A percentile compares a stretch with the other conserved stretches of the same genome.
These are phyloP conservation scores for Lipomyces oligophaga DNA, from an alignment of 805 yeast genomes.

Conservation along the genomic window DNA sequence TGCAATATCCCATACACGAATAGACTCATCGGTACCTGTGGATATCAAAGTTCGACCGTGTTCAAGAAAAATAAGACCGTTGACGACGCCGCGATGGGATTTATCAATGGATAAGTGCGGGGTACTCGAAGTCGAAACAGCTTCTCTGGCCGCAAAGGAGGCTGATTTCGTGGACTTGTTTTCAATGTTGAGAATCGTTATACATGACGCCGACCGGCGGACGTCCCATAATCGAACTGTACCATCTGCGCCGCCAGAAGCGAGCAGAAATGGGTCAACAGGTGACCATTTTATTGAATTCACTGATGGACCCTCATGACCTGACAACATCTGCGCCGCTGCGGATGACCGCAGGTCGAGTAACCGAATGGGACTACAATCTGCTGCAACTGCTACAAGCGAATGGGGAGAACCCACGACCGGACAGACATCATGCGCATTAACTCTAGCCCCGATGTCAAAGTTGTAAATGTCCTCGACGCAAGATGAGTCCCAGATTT, in stretches of 20 bases:
- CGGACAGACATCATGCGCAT: conserved; percentile 59
- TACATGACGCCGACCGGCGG: conserved; percentile 60
- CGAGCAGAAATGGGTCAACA: conserved; percentile 52
- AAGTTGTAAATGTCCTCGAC: conserved; percentile 66
- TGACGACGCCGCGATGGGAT: conserved; percentile 76
- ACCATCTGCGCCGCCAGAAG: conserved; percentile 80
- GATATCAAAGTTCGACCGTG: conserved; percentile 60
- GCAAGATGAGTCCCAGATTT: conserved; percentile 74
- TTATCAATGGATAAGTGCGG: conserved; percentile 35
- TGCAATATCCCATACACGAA: conserved; percentile 73
- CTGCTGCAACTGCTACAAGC: conserved; percentile 65
- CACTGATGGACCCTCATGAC: conserved; percentile 35
- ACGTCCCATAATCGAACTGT: conserved; percentile 83
- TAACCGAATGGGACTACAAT: conserved; percentile 63
- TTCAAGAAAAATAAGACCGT: conserved; percentile 73
- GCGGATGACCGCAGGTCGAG: conserved; percentile 25
- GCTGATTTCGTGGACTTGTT: conserved; percentile 14
- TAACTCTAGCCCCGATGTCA: conserved; percentile 57
- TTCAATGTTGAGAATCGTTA: conserved; percentile 59
- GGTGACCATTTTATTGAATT: conserved; percentile 75
- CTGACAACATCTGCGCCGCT: conserved; percentile 24
- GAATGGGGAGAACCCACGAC: conserved; percentile 44
- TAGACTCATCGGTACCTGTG: conserved; percentile 75
- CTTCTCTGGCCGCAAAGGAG: conserved; percentile 18
- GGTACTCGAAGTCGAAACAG: conserved; percentile 16